Evolutionary conservation across 768 basidiomycete genomes (phyloP), one percentile per base, ranked within the genome.

Genomic region (Lactarius quietus): DNA sequence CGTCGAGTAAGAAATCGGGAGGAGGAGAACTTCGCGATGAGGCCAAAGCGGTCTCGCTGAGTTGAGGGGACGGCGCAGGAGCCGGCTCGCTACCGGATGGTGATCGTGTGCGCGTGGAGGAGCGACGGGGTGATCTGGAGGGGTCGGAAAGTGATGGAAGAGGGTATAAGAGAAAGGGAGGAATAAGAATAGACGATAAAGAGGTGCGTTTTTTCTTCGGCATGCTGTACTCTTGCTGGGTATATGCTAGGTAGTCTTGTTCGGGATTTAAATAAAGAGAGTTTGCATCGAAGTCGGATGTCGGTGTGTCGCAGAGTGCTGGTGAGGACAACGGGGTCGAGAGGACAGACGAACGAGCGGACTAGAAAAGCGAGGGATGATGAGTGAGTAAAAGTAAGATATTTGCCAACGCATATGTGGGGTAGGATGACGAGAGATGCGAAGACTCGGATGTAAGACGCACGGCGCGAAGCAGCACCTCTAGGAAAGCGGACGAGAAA

Each of bases 201-300:
- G 84, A 86, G 56, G 80, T 80, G 59, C 82, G 82, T 73, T 80
- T 82, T 74, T 80, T 82, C 74, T 78, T 81, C 54, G 80, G 73
- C 79, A 82, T 81, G 67, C 65, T 76, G 72, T 48, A 33, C 41
- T 41, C 28, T 29, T 43, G 54, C 51, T 31, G 59, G 57, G 65
- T 55, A 68, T 55, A 20, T 26, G 53, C 57, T 57, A 33, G n/a
- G 39, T 29, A 51, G 41, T 58, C 29, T 57, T 57, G 64, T 48
- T 35, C 48, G 33, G 33, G n/a, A 31, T 45, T 35, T 66, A 61
- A 52, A 38, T 38, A n/a, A 35, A 31, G 14, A 23, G 20, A 33
- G 35, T n/a, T 38, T 45, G 51, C 51, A 45, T 58, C 57, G 31
- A 58, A 58, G 52, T 62, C 58, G 54, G 61, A 38, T 45, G 61